Evolutionary conservation across 2,329 filamentous ascomycete genomes (phyloP), one percentile per base, ranked within the genome.

Genomic region (Pseudocercospora pini-densiflorae): DNA sequence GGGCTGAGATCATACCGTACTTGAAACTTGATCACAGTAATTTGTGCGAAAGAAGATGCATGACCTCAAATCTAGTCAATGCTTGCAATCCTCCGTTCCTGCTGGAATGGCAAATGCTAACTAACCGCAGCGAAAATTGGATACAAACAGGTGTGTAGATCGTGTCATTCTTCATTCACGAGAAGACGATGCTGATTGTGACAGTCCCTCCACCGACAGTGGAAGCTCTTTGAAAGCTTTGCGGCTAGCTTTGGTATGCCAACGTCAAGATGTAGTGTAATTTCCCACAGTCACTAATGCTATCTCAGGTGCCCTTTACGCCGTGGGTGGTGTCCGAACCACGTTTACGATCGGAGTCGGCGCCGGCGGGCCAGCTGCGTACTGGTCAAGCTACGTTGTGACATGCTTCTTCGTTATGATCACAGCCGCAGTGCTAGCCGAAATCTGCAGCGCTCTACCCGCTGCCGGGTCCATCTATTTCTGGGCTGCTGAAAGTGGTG

Each of bases 301-400:
- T 3, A 7, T 23, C 53, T 12, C 53, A 88, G 86, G 87, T 68
- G 87, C 87, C 1, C 78, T 89, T 1, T 89, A 88, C 76, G 88
- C 88, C 64, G 82, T 89, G 53, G 87, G 87, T 31, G 87, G 74
- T 21, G 71, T 88, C 45, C 83, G 86, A 47, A 85, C 87, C 1
- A 88, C 86, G 0, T 89, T 87, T 73, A 87, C 84, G n/a, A 88
- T 86, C 10, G 87, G 87, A 68, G 87, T 89, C 43, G 86, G 85
- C 27, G 86, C 86, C 19, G 87, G 87, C 62, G 87, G 87, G 49
- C 87, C 87, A 67, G 75, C 88, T 58, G 87, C 87, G 7, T 89
- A 88, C 72, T 89, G 86, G 86, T 87, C 86, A 66, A 88, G 85
- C 73, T 89, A 87, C 72, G 68, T 89, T 4, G 80, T 88, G 5